phyloP scores from a whole-genome alignment of 805 yeast genomes.

The Metschnikowia kunwiensis region DNA sequence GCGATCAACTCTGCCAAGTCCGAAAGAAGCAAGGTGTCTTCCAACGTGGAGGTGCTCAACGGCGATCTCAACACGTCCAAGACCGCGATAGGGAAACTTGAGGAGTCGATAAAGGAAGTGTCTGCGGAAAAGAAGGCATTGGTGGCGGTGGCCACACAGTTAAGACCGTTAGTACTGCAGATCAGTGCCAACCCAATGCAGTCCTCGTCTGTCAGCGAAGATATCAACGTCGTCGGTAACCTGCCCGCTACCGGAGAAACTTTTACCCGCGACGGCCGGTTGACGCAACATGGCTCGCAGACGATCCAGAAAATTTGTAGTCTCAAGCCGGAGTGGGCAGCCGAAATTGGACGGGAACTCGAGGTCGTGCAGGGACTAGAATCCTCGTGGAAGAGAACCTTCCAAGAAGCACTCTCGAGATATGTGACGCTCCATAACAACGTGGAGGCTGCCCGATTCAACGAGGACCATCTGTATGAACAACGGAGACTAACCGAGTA shows the following conservation, averaged over 20 bases:
- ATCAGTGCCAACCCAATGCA: neutral
- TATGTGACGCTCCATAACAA: slow-evolving; percentile 28
- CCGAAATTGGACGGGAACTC: slow-evolving; percentile 28
- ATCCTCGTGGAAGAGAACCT: slow-evolving; percentile 30
- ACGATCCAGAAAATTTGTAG: slow-evolving; percentile 23
- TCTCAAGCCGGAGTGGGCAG: slow-evolving; percentile 36
- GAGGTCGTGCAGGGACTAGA: slow-evolving; percentile 26
- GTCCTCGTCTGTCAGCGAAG: neutral
- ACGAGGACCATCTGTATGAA: slow-evolving; percentile 26
- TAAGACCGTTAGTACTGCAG: slow-evolving; percentile 8
- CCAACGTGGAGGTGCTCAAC: slow-evolving; percentile 10
- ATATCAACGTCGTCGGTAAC: neutral
- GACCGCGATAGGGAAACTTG: slow-evolving; percentile 24
- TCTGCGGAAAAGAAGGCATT: slow-evolving; percentile 26
- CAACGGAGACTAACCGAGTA: slow-evolving; percentile 33
- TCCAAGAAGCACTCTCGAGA: slow-evolving; percentile 28
- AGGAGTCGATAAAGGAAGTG: slow-evolving; percentile 23
- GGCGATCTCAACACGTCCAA: slow-evolving; percentile 21
- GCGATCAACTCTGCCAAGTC: slow-evolving; percentile 6
- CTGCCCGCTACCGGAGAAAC: slow-evolving; percentile 5
- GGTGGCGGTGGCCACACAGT: slow-evolving; percentile 12
- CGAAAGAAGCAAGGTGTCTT: slow-evolving; percentile 5
- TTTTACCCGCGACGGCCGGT: slow-evolving; percentile 32
- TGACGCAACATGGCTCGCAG: slow-evolving; percentile 28
- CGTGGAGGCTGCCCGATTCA: slow-evolving; percentile 27